phyloP scores from a whole-genome alignment of 169 alveolate genomes.

The Theileria orientalis region DNA sequence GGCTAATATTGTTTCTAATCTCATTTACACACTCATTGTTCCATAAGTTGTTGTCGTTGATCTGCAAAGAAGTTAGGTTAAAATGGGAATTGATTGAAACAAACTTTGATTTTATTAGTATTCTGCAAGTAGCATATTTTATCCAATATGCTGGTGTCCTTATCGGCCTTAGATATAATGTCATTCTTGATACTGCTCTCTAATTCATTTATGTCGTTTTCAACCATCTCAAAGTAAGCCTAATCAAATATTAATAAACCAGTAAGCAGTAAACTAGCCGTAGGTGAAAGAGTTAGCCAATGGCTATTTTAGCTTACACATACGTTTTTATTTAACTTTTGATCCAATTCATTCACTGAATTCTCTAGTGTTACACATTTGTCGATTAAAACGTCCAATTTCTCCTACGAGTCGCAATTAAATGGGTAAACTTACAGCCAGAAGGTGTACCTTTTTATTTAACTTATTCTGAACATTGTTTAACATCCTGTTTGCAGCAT shows the following conservation, averaged over 20 bases:
- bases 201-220: conserved; percentile 49
- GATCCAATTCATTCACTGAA: conserved; percentile 38
- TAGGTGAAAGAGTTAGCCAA: not conserved
- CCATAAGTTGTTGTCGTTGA: conserved; percentile 32
- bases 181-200: conserved; percentile 44
- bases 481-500: conserved; percentile 54
- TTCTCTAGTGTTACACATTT: conserved; percentile 48
- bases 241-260: not conserved
- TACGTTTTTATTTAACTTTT: conserved; percentile 36
- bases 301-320: not conserved
- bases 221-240: conserved; percentile 49
- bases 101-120: conserved; percentile 32
- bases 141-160: conserved; percentile 45
- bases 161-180: conserved; percentile 43
- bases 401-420: conserved; percentile 11
- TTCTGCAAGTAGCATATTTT: conserved; percentile 44
- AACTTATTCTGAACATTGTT: conserved; percentile 40
- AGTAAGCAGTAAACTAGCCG: not conserved
- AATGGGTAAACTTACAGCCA: conserved; percentile 20
- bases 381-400: conserved; percentile 29
- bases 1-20: conserved; percentile 24
- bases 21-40: conserved; percentile 47
- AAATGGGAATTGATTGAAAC: not conserved
- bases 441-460: conserved; percentile 25
- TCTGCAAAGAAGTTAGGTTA: not conserved